A percentile compares a stretch with the other conserved stretches of the same genome.
phyloP scores from a whole-genome alignment of 208 protist species.

The Wallacemonas sp. region DNA sequence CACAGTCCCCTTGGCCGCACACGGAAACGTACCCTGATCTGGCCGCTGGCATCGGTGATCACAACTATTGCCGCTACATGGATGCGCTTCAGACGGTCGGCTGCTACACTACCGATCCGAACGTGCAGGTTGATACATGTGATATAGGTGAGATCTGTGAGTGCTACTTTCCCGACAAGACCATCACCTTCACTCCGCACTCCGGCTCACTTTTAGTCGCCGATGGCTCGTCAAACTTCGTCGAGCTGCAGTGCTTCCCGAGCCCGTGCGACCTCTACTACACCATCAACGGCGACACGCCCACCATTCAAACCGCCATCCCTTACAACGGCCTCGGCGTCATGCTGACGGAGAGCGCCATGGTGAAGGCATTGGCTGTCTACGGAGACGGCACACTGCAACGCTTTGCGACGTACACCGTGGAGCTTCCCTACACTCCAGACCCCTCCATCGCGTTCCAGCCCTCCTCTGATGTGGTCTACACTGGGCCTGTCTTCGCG shows the following conservation, averaged over 20 bases:
- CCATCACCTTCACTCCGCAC: conserved; percentile 33
- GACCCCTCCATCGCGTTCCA: conserved; percentile 23
- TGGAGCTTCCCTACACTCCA: conserved; percentile 18
- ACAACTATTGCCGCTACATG: conserved; percentile 81
- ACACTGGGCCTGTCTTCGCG: conserved; percentile 47
- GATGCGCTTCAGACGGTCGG: conserved; percentile 30
- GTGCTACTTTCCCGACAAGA: conserved; percentile 13
- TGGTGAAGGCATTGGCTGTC: conserved; percentile 37
- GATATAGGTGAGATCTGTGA: conserved; percentile 47
- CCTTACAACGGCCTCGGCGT: conserved; percentile 28
- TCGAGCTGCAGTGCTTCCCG: conserved; percentile 47
- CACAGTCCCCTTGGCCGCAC: conserved; percentile 40
- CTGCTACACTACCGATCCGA: conserved; percentile 58
- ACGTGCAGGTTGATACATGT: conserved; percentile 50
- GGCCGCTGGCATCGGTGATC: conserved; percentile 50
- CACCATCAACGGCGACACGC: conserved; percentile 30
- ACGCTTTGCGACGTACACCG: conserved; percentile 37
- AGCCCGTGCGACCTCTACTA: conserved; percentile 62
- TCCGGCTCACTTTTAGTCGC: conserved; percentile 22
- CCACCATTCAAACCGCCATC: conserved; percentile 17
- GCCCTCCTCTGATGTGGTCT: conserved; percentile 24
- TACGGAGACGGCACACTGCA: conserved; percentile 27
- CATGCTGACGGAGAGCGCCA: conserved; percentile 34
- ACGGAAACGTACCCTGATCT: conserved; percentile 28
- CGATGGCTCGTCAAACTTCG: conserved; percentile 27